These are phyloP conservation scores for Blastocystis sp. DNA, from an alignment of 352 stramenopile species.

Conservation along the genomic window DNA sequence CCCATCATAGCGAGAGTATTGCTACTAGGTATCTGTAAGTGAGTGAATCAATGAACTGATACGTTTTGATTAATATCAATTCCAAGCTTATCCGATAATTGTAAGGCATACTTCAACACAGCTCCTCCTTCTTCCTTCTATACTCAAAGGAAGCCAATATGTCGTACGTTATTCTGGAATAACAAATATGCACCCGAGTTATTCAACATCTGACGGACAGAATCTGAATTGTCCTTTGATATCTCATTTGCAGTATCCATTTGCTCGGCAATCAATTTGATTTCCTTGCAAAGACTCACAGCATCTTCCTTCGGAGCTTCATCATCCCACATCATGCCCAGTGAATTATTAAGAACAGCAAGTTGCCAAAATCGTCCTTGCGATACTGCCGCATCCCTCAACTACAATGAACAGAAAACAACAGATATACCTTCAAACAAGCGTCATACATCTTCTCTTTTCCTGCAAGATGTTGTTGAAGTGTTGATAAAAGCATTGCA, in stretches of 20 bases:
- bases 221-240: not conserved
- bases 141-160: not conserved
- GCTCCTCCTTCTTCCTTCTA: conserved; percentile 14
- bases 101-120: conserved; percentile 3
- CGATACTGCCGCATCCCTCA: not conserved
- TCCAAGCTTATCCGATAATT: conserved; percentile 12
- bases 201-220: conserved; percentile 9
- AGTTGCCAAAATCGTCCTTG: conserved; percentile 7
- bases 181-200: conserved; percentile 3
- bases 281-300: not conserved
- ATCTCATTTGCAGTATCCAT: conserved; percentile 5
- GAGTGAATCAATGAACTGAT: not conserved
- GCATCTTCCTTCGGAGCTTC: not conserved
- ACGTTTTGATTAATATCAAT: conserved; percentile 28
- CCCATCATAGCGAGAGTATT: conserved; percentile 26
- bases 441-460: not conserved
- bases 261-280: not conserved
- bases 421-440: not conserved
- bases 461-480: conserved; percentile 39
- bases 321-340: conserved; percentile 1
- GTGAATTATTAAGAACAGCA: conserved; percentile 2
- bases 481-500: not conserved
- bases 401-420: not conserved
- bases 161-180: not conserved
- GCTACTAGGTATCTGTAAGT: not conserved